Evolutionary conservation across 2,329 filamentous ascomycete species (phyloP), one percentile per base, ranked within the genome.

Genomic region (Colletotrichum lindemuthianum): DNA sequence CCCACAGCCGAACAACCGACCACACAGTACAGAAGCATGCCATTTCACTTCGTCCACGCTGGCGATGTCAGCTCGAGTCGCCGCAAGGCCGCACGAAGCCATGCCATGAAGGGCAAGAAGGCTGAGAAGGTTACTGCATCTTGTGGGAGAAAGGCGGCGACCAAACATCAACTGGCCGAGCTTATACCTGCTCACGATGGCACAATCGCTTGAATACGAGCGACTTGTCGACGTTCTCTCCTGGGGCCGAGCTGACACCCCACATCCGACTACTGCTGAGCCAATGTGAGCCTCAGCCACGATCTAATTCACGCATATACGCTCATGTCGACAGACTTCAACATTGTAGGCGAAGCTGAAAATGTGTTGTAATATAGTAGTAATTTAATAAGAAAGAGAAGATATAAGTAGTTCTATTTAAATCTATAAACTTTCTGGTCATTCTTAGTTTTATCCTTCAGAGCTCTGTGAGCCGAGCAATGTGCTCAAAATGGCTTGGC

Each of bases 101-200:
- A 48, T 11, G 54, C 39, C 16, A 48, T 57, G 54, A 57, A 57
- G 10, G 54, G 54, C 4, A 48, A 45, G 11, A 57, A 57, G 12
- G 16, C 15, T 2, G 45, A 34, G 1, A 43, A 16, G 9, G 16
- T 6, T 3, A 12, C 15, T 12, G 8, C 16, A 2, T 11, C 52
- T 12, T 33, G 53, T 24, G 15, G n/a, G 4, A 10, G 8, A 6
- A 44, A 39, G 15, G 2, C 24, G 8, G 12, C 24, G 24, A 33
- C 11, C 2, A 24, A 8, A n/a, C 13, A n/a, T 15, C 9, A 15
- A 11, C 11, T 2, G 10, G 9, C 8, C 12, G 11, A n/a, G 33
- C 13, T 15, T 6, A 16, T 4, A 13, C 4, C 32, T 11, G 32
- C 13, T 32, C 8, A 4, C 32, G 32, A 33, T 9, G 41, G 40